Evolutionary conservation across 2,329 filamentous ascomycete genomes (phyloP).

Genomic region (Colletotrichum lentis): DNA sequence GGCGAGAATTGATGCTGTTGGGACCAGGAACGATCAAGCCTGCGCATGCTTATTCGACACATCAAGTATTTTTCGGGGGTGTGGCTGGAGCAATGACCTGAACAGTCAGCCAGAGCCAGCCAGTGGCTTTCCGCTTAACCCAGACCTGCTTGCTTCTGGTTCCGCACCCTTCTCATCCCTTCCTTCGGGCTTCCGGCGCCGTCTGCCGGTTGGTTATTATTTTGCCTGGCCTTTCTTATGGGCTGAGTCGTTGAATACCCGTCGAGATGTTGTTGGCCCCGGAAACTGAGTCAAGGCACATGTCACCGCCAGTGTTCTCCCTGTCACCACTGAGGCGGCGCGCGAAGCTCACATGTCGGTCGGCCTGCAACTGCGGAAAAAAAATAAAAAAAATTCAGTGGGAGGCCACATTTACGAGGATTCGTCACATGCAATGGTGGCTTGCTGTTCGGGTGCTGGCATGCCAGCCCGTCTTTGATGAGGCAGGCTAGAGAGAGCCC

Average conservation of each 20-base stretch:
- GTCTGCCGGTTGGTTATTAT: neutral
- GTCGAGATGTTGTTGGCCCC: conserved; percentile 15
- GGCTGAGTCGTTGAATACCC: conserved; percentile 32
- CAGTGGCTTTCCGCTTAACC: neutral
- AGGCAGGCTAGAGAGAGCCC: neutral
- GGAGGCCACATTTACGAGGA: conserved; percentile 24
- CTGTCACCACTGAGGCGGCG: conserved; percentile 8
- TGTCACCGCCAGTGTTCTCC: conserved; percentile 11
- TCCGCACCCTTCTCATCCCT: conserved; percentile 8
- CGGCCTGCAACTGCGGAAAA: conserved; percentile 1
- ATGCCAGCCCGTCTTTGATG: conserved; percentile 13
- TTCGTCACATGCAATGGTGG: conserved; percentile 33
- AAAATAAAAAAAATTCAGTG: neutral
- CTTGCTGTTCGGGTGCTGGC: conserved; percentile 25
- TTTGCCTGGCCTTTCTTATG: neutral
- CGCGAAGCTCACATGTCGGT: conserved; percentile 13
- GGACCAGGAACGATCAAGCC: conserved; percentile 26
- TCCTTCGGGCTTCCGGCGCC: neutral
- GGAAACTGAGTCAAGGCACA: conserved; percentile 30
- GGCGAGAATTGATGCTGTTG: conserved; percentile 25
- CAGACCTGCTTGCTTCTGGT: neutral
- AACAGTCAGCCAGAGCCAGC: neutral
- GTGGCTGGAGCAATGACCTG: neutral
- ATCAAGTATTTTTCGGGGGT: neutral
- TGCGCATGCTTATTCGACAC: conserved; percentile 4